phyloP scores from a whole-genome alignment of 2,329 filamentous ascomycete species.

The Phialemoniopsis sp. region DNA sequence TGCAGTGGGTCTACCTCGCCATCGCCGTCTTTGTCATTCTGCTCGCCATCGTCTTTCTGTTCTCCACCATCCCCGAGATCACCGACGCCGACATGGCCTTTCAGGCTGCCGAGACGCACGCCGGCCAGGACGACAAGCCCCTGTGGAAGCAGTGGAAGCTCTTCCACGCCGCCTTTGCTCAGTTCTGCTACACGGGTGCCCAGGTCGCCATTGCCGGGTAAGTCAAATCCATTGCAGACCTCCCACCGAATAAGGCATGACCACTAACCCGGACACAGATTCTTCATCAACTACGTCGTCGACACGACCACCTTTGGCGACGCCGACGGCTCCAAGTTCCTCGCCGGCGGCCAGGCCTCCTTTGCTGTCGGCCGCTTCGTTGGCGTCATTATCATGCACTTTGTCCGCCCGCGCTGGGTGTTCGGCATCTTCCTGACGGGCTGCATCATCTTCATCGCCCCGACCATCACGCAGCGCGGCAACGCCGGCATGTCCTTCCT shows the following conservation, averaged over 20 bases:
- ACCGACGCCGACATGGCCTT: slow-evolving; percentile 65
- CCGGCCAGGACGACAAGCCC: slow-evolving; percentile 54
- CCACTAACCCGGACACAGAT: slow-evolving; percentile 39
- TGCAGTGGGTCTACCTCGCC: slow-evolving; percentile 74
- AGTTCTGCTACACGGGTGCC: slow-evolving; percentile 75
- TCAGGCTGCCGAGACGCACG: slow-evolving; percentile 51
- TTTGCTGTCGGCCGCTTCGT: slow-evolving; percentile 71
- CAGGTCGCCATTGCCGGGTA: slow-evolving; percentile 58
- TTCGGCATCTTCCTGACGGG: slow-evolving; percentile 62
- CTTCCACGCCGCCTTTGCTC: slow-evolving; percentile 71
- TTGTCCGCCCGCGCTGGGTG: slow-evolving; percentile 59
- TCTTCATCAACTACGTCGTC: slow-evolving; percentile 71
- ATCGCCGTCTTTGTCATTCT: slow-evolving; percentile 68
- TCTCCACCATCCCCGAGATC: slow-evolving; percentile 67
- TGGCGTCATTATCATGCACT: slow-evolving; percentile 64
- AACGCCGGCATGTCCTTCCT: slow-evolving; percentile 55
- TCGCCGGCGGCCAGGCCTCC: slow-evolving; percentile 69
- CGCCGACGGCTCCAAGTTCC: slow-evolving; percentile 58
- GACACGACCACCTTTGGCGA: slow-evolving; percentile 52
- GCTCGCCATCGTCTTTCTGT: slow-evolving; percentile 62
- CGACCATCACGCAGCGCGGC: slow-evolving; percentile 40
- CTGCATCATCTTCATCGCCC: slow-evolving; percentile 59
- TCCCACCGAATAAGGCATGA: slow-evolving; percentile 4
- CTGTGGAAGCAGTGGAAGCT: slow-evolving; percentile 69
- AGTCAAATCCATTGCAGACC: neutral